A percentile compares a stretch with the other conserved stretches of the same genome.
Conservation (phyloP, 352 stramenopile species). For the Globisporangium alternatum region DNA sequence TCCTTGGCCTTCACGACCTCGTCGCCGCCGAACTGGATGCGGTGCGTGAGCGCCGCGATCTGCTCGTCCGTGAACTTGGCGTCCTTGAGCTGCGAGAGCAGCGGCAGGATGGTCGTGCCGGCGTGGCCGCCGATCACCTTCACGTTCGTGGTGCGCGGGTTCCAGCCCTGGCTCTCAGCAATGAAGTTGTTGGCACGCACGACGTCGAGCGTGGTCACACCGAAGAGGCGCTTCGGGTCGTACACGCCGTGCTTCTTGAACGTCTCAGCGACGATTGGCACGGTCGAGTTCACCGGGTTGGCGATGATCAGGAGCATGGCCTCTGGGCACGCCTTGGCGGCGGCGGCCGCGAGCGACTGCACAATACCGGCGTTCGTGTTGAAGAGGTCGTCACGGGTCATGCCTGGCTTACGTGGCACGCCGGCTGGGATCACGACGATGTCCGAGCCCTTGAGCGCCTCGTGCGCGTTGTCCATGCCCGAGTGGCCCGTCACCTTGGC, state of each 20-base stretch:
- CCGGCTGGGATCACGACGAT: slow-evolving; percentile 99
- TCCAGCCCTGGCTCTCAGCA: slow-evolving; percentile 68
- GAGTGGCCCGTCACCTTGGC: slow-evolving; percentile 70
- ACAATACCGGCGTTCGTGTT: slow-evolving; percentile 97
- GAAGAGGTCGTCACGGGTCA: slow-evolving; percentile 96
- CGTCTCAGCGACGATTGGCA: slow-evolving; percentile 98
- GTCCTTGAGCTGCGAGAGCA: slow-evolving; percentile 95
- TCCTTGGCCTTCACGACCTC: slow-evolving; percentile 98
- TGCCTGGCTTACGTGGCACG: slow-evolving; percentile 98
- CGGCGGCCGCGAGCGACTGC: slow-evolving; percentile 92
- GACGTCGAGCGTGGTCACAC: slow-evolving; percentile 98
- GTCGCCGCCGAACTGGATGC: slow-evolving; percentile 92
- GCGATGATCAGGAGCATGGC: slow-evolving; percentile 97
- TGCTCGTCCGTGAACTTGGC: slow-evolving; percentile 94
- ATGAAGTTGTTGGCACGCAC: slow-evolving; percentile 97
- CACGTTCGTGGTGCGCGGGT: slow-evolving; percentile 81
- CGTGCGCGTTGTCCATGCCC: slow-evolving; percentile 78
- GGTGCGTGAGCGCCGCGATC: slow-evolving; percentile 93
- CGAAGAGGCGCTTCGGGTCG: slow-evolving; percentile 96
- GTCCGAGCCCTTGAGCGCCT: slow-evolving; percentile 80
- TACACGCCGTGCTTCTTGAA: slow-evolving; percentile 97
- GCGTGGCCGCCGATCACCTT: slow-evolving; percentile 99
- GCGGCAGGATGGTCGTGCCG: slow-evolving; percentile 98
- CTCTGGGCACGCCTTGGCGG: slow-evolving; percentile 95
- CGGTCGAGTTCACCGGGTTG: slow-evolving; percentile 99